A percentile compares a stretch with the other conserved stretches of the same genome.
These are phyloP conservation scores for Clavispora vitiphila DNA, from an alignment of 805 yeast genomes.

Conservation along the genomic window DNA sequence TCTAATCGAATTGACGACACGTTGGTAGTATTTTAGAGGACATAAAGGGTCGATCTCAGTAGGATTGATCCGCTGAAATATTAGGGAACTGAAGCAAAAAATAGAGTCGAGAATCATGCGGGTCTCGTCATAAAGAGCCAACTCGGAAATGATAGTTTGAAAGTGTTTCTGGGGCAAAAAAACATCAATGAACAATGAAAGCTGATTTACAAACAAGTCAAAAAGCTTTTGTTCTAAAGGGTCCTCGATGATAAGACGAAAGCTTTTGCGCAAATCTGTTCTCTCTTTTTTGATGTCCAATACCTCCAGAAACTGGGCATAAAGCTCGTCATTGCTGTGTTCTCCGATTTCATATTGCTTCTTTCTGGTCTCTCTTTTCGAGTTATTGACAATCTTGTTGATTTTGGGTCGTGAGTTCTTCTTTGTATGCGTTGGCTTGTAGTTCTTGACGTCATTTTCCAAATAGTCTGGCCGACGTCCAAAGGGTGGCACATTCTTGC, in stretches of 20 bases:
- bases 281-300: conserved; percentile 16
- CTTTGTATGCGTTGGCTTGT: conserved; percentile 35
- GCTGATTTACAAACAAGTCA: conserved; percentile 27
- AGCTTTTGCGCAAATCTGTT: conserved; percentile 3
- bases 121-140: conserved; percentile 36
- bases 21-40: conserved; percentile 35
- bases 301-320: conserved; percentile 18
- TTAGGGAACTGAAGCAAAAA: conserved; percentile 33
- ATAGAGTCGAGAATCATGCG: conserved; percentile 34
- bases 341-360: conserved; percentile 15
- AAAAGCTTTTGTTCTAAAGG: conserved; percentile 27
- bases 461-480: not conserved
- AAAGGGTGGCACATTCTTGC: not conserved
- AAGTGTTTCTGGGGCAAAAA: conserved; percentile 27
- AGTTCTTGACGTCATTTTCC: conserved; percentile 9
- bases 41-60: conserved; percentile 23
- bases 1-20: conserved; percentile 29
- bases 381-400: conserved; percentile 23
- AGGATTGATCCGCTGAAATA: conserved; percentile 27
- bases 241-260: conserved; percentile 10
- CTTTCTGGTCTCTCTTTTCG: conserved; percentile 1
- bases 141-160: conserved; percentile 27
- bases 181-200: conserved; percentile 28
- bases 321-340: conserved; percentile 20
- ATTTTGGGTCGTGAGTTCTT: conserved; percentile 34